Conservation (phyloP, 805 yeast genomes). For the Hanseniaspora taiwanica region DNA sequence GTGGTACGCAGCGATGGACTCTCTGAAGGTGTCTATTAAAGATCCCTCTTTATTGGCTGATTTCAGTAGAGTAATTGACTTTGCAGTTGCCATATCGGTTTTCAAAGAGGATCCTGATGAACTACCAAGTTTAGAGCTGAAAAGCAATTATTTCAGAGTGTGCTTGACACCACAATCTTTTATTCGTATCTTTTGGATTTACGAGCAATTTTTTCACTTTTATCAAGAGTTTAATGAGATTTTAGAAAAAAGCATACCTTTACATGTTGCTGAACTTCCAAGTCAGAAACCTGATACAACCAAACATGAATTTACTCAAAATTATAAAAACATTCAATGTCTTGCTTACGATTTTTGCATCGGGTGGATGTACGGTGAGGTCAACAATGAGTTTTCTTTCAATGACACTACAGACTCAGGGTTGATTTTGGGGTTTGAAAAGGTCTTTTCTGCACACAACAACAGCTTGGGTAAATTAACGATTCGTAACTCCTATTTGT, state of each 20-base stretch:
- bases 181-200: slow-evolving; percentile 26
- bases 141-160: slow-evolving; percentile 44
- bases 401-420: slow-evolving; percentile 41
- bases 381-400: background rate
- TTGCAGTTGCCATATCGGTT: slow-evolving; percentile 33
- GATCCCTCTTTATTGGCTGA: slow-evolving; percentile 23
- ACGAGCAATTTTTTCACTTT: slow-evolving; percentile 15
- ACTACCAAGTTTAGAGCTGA: slow-evolving; percentile 39
- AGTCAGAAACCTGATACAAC: background rate
- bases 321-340: slow-evolving; percentile 35
- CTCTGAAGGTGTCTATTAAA: slow-evolving; percentile 19
- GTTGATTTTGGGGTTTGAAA: slow-evolving; percentile 63
- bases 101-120: slow-evolving; percentile 17
- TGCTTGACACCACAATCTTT: slow-evolving; percentile 42
- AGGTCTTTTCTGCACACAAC: slow-evolving; percentile 53
- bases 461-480: slow-evolving; percentile 53
- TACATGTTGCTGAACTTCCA: background rate
- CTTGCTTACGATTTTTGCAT: slow-evolving; percentile 53
- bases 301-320: background rate
- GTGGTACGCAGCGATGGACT: slow-evolving; percentile 19
- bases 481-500: slow-evolving; percentile 51
- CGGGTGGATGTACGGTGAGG: slow-evolving; percentile 55
- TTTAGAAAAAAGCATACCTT: background rate
- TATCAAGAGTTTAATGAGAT: background rate
- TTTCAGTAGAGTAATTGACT: slow-evolving; percentile 32